Conservation (phyloP, 352 stramenopile genomes). For the Globisporangium paddicum region DNA sequence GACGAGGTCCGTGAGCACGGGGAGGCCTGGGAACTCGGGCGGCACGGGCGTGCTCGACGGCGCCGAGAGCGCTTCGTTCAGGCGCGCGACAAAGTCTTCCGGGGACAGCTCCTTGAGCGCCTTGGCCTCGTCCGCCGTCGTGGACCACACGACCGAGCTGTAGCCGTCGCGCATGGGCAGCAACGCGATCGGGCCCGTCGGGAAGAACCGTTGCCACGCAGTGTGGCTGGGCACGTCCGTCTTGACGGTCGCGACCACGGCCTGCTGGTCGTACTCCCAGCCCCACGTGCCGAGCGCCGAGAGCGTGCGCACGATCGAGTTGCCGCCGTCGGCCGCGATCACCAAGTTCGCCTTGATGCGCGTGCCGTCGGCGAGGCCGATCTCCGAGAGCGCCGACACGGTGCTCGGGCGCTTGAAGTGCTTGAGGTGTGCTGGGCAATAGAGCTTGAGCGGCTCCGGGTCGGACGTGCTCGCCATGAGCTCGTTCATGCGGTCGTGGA, state of each 20-base stretch:
- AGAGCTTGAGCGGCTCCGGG: slow-evolving; percentile 60
- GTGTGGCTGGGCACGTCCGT: slow-evolving; percentile 74
- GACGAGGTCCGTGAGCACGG: slow-evolving; percentile 70
- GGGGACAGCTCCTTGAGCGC: slow-evolving; percentile 66
- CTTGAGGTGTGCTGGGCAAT: slow-evolving; percentile 77
- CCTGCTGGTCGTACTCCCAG: slow-evolving; percentile 92
- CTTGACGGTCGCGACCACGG: slow-evolving; percentile 90
- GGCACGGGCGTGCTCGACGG: slow-evolving; percentile 40
- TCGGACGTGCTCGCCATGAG: slow-evolving; percentile 37
- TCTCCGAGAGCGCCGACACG: slow-evolving; percentile 44
- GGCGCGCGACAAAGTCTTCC: slow-evolving; percentile 71
- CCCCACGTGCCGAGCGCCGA: slow-evolving; percentile 86
- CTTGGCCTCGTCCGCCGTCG: slow-evolving; percentile 71
- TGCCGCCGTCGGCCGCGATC: slow-evolving; percentile 85
- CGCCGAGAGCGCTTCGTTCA: slow-evolving; percentile 76
- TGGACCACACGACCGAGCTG: slow-evolving; percentile 91
- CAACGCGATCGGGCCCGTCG: slow-evolving; percentile 82
- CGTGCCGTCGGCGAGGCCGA: slow-evolving; percentile 66
- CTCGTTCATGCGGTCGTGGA: slow-evolving; percentile 85
- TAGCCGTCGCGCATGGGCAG: slow-evolving; percentile 89
- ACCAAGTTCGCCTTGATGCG: slow-evolving; percentile 74
- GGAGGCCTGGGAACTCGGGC: slow-evolving; percentile 72
- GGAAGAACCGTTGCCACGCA: slow-evolving; percentile 91
- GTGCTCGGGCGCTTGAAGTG: slow-evolving; percentile 60
- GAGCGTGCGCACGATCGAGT: slow-evolving; percentile 85